Conservation (phyloP, 106 monocot species). For the Dendrobium catenatum region DNA sequence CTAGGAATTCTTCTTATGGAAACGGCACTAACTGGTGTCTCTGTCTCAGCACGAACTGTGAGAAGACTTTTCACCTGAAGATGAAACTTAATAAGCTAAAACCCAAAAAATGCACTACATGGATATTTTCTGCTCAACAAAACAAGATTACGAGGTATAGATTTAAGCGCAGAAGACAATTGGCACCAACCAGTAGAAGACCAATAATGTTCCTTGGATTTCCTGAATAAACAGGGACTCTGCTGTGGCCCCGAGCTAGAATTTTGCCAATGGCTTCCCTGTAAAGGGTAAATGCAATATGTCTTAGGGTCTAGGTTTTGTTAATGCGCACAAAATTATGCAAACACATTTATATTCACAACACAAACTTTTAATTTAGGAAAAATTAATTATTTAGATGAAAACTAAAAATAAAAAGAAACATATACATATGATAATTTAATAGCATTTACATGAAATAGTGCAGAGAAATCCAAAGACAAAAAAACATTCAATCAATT, state of each 20-base stretch:
- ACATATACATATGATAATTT: neutral
- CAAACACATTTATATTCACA: neutral
- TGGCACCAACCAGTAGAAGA: slow-evolving; percentile 72
- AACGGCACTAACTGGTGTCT: slow-evolving; percentile 97
- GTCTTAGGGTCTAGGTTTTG: neutral
- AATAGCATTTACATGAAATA: no score
- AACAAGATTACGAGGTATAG: slow-evolving; percentile 2
- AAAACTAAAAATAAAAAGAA: neutral
- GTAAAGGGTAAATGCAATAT: neutral
- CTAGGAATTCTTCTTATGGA: slow-evolving; percentile 97
- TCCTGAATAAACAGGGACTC: slow-evolving; percentile 95
- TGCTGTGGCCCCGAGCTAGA: slow-evolving; percentile 94
- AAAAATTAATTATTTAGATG: neutral
- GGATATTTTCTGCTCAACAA: neutral
- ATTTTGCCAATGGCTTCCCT: slow-evolving; percentile 99
- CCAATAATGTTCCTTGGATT: slow-evolving; percentile 94
- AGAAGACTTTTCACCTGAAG: slow-evolving; percentile 95
- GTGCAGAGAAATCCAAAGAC: no score
- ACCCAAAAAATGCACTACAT: neutral
- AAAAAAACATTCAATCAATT: neutral
- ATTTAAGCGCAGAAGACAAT: neutral
- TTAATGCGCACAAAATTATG: neutral
- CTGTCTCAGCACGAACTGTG: slow-evolving; percentile 96
- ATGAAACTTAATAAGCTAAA: neutral
- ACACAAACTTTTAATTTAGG: neutral